Evolutionary conservation across 768 basidiomycete species (phyloP).

Genomic region (Psilocybe azurescens): DNA sequence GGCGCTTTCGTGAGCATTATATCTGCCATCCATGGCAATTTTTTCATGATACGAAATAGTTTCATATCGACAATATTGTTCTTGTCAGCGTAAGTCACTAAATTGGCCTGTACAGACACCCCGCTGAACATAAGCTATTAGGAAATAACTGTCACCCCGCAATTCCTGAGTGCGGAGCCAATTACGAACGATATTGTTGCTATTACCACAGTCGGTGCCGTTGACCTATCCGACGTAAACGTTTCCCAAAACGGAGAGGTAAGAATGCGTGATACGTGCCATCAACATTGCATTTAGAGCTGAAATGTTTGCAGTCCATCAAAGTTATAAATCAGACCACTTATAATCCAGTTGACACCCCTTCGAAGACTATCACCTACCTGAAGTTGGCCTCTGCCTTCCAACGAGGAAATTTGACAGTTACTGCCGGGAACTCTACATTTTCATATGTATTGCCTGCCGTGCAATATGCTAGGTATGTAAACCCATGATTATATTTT

Average conservation of each 20-base stretch:
- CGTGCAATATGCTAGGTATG: slow-evolving; percentile 45
- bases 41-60: slow-evolving; percentile 29
- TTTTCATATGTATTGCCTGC: slow-evolving; percentile 50
- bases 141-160: slow-evolving; percentile 48
- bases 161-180: slow-evolving; percentile 59
- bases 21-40: neutral
- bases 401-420: slow-evolving; percentile 44
- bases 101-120: neutral
- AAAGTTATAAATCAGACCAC: slow-evolving; percentile 40
- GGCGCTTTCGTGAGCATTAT: slow-evolving; percentile 43
- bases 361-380: slow-evolving; percentile 53
- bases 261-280: slow-evolving; percentile 2
- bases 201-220: slow-evolving; percentile 52
- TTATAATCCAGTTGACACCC: slow-evolving; percentile 50
- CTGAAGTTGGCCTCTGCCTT: slow-evolving; percentile 45
- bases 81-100: slow-evolving; percentile 41
- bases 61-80: slow-evolving; percentile 55
- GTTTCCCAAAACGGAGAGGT: slow-evolving; percentile 47
- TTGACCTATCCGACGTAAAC: slow-evolving; percentile 43
- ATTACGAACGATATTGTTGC: slow-evolving; percentile 51
- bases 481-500: neutral
- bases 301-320: slow-evolving; percentile 29
- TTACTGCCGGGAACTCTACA: slow-evolving; percentile 43
- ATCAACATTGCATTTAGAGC: neutral
- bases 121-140: slow-evolving; percentile 17